phyloP scores from a whole-genome alignment of 2,329 filamentous ascomycete genomes.

The Scedosporium aurantiacum region DNA sequence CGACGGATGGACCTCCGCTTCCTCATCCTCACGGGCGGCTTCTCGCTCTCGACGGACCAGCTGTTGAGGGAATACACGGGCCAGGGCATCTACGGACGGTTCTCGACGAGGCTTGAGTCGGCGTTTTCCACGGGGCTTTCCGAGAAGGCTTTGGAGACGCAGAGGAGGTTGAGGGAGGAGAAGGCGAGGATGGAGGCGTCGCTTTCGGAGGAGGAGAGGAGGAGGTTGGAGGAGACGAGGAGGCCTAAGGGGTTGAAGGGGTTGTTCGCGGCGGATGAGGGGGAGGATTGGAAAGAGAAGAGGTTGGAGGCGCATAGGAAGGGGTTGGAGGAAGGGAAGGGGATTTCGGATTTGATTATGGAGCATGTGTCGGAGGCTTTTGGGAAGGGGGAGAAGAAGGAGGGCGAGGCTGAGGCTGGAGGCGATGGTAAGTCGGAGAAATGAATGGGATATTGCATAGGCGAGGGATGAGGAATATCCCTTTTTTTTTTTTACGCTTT shows the following conservation, averaged over 20 bases:
- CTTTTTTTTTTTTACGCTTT: too few species aligned
- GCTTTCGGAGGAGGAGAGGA: slow-evolving; percentile 20
- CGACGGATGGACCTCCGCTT: slow-evolving; percentile 40
- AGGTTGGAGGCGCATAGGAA: slow-evolving; percentile 38
- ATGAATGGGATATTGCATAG: too few species aligned
- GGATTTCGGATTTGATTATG: slow-evolving; percentile 43
- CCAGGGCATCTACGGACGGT: slow-evolving; percentile 37
- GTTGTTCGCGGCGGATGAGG: slow-evolving; percentile 49
- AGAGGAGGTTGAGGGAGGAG: slow-evolving; percentile 36
- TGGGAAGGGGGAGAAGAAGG: slow-evolving; percentile 20
- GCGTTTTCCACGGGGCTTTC: slow-evolving; percentile 40
- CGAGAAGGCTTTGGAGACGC: slow-evolving; percentile 39
- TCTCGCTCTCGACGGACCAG: slow-evolving; percentile 43
- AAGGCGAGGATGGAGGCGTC: slow-evolving; percentile 24
- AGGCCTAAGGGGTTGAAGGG: slow-evolving; percentile 26
- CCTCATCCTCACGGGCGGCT: slow-evolving; percentile 35
- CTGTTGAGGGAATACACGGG: slow-evolving; percentile 47
- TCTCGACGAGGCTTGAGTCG: slow-evolving; percentile 26
- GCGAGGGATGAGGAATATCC: too few species aligned
- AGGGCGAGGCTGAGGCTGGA: slow-evolving; percentile 12
- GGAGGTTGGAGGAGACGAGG: slow-evolving; percentile 15
- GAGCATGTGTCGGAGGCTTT: slow-evolving; percentile 47
- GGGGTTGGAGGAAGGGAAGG: slow-evolving; percentile 43
- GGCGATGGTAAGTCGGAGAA: slow-evolving; percentile 15
- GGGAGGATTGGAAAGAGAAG: slow-evolving; percentile 42